Evolutionary conservation across 2,329 filamentous ascomycete genomes (phyloP), one percentile per base, ranked within the genome.

Genomic region (Sarocladiaceae sp.): DNA sequence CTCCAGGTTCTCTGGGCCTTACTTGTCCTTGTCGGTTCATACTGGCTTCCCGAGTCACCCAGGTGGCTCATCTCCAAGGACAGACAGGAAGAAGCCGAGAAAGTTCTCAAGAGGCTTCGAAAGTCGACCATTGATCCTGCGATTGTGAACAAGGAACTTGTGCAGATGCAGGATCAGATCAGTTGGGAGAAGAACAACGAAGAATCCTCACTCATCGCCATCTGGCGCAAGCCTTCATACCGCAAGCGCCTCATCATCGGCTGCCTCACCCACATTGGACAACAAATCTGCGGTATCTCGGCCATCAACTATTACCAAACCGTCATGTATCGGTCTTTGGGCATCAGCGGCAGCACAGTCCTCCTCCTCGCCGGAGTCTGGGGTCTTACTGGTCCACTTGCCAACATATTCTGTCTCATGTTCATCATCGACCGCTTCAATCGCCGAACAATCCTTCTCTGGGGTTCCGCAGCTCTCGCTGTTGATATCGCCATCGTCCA

Each of bases 111-210:
- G 15, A 42, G 22, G 22, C 37, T 42, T 5, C 37, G 37, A 42
- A 42, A 42, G 22, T 22, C 17, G 4, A 11, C 12, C 17, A 25
- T 42, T 11, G 17, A 22, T 15, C 17, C 37, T 5, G 10, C 17
- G 4, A 42, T 11, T 7, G 67, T 73, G 3, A 66, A 73, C 10
- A 68, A 76, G 51, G 79, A 82, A 60, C 82, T 82, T 60, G 64
- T 66, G 1, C 63, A 76, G n/a, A 82, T 82, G 78, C 65, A 67
- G 46, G 69, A 68, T 3, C 76, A 79, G 63, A 79, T 79, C 56
- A 73, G 79, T 56, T 83, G 76, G 61, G 80, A 83, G 62, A 78
- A 76, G 73, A 68, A 77, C 57, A 67, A 79, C 5, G 78, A 82
- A 60, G 67, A 82, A 55, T 77, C 66, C 17, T 75, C 75, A 1